These are phyloP conservation scores for Daldinia sp. DNA, from an alignment of 2,329 filamentous ascomycete genomes.

Conservation along the genomic window DNA sequence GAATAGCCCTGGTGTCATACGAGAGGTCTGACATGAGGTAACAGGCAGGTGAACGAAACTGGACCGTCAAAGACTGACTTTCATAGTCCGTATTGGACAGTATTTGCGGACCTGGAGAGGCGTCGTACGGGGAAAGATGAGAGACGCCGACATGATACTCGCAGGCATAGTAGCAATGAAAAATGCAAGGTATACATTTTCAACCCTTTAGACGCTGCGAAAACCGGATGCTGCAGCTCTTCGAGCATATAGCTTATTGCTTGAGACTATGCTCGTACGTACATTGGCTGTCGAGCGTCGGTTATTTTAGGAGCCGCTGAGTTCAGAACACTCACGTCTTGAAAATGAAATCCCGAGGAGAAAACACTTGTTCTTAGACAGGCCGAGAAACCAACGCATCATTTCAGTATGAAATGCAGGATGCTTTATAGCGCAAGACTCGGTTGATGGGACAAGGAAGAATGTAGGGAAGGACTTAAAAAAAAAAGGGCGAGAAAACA, in stretches of 20 bases:
- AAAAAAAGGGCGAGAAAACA: slow-evolving; percentile 12
- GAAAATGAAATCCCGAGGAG: slow-evolving; percentile 18
- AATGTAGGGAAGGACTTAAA: slow-evolving; percentile 7
- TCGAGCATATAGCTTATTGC: slow-evolving; percentile 24
- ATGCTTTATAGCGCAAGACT: slow-evolving; percentile 8
- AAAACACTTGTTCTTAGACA: slow-evolving; percentile 24
- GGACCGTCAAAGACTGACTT: slow-evolving; percentile 25
- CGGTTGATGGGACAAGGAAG: slow-evolving; percentile 7
- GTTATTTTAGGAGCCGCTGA: slow-evolving; percentile 23
- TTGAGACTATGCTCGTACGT: slow-evolving; percentile 6
- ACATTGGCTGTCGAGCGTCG: slow-evolving; percentile 37
- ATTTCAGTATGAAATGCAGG: slow-evolving; percentile 20
- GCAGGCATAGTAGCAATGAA: slow-evolving; percentile 34
- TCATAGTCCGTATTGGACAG: slow-evolving; percentile 29
- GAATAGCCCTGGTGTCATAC: slow-evolving; percentile 23
- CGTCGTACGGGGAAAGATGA: slow-evolving; percentile 22
- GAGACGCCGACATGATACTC: slow-evolving; percentile 30
- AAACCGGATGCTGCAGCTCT: slow-evolving; percentile 38
- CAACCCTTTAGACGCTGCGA: slow-evolving; percentile 32
- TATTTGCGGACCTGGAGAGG: slow-evolving; percentile 26
- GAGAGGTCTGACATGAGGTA: slow-evolving; percentile 19
- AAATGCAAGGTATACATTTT: slow-evolving; percentile 32
- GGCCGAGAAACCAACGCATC: slow-evolving; percentile 5
- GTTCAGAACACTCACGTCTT: slow-evolving; percentile 15
- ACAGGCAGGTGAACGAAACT: slow-evolving; percentile 1